Conservation (phyloP, 148 eudicot species). For the Pharnaceum exiguum region DNA sequence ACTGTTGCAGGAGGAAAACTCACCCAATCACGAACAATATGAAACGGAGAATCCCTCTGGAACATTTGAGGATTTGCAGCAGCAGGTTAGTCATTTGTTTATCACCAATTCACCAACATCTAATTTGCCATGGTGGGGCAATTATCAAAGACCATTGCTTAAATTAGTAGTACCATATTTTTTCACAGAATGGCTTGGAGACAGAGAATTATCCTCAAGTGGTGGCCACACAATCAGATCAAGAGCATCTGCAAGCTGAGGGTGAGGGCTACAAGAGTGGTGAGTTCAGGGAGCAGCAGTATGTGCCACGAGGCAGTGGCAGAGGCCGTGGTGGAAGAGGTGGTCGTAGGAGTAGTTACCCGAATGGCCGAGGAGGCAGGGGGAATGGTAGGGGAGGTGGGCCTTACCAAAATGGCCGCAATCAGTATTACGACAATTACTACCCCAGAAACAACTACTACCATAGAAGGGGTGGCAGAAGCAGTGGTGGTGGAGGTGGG, state of each 20-base stretch:
- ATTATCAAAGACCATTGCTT: too few species aligned
- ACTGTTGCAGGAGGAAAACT: conserved; percentile 41
- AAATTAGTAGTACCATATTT: not conserved
- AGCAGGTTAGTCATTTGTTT: conserved; percentile 31
- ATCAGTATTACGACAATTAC: conserved; percentile 57
- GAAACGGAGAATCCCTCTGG: conserved; percentile 35
- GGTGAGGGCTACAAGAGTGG: conserved; percentile 25
- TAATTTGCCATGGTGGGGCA: not conserved
- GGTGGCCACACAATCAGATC: conserved; percentile 28
- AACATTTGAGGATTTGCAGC: conserved; percentile 46
- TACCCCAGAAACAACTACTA: conserved; percentile 46
- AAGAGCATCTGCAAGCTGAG: conserved; percentile 21
- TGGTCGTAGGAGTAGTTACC: conserved; percentile 57
- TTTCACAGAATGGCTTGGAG: conserved; percentile 41
- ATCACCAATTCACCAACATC: not conserved
- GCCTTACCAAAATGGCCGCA: conserved; percentile 64
- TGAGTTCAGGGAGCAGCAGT: conserved; percentile 41
- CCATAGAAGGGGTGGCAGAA: conserved; percentile 37
- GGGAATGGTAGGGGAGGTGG: conserved; percentile 58
- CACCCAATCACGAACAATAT: conserved; percentile 38
- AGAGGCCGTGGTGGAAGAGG: conserved; percentile 51
- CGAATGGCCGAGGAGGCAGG: conserved; percentile 80
- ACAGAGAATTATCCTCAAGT: conserved; percentile 35
- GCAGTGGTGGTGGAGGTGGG: conserved; percentile 28
- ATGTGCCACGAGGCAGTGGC: conserved; percentile 36